Evolutionary conservation across 2,329 filamentous ascomycete genomes (phyloP).

Genomic region (Pseudocercospora eumusae): DNA sequence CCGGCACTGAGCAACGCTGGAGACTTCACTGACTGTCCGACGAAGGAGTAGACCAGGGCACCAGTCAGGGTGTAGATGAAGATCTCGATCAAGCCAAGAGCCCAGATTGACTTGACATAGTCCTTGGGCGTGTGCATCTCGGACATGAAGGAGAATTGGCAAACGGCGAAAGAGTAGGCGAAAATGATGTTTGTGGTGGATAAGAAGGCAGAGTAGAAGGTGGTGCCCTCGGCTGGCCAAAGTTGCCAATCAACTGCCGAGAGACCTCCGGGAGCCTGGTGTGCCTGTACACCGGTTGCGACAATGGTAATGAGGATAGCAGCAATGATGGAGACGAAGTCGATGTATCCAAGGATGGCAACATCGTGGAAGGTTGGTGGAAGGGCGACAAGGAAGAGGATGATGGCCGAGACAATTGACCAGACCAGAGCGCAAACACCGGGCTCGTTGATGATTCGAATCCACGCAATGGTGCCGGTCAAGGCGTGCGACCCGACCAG

Average conservation of each 20-base stretch:
- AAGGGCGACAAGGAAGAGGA: slow-evolving; percentile 41
- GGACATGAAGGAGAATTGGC: slow-evolving; percentile 68
- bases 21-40: slow-evolving; percentile 61
- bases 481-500: slow-evolving; percentile 49
- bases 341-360: slow-evolving; percentile 41
- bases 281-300: slow-evolving; percentile 39
- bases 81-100: slow-evolving; percentile 64
- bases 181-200: slow-evolving; percentile 71
- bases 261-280: slow-evolving; percentile 35
- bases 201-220: slow-evolving; percentile 61
- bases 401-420: slow-evolving; percentile 47
- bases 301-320: slow-evolving; percentile 42
- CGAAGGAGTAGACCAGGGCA: slow-evolving; percentile 68
- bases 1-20: slow-evolving; percentile 68
- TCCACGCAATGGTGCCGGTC: slow-evolving; percentile 51
- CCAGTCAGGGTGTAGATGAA: slow-evolving; percentile 67
- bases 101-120: slow-evolving; percentile 60
- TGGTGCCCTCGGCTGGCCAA: slow-evolving; percentile 40
- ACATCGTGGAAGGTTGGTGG: slow-evolving; percentile 43
- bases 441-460: slow-evolving; percentile 43
- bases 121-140: slow-evolving; percentile 66
- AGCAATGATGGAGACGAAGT: slow-evolving; percentile 41
- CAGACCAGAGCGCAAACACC: slow-evolving; percentile 47
- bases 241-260: slow-evolving; percentile 39
- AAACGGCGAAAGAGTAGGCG: slow-evolving; percentile 57